Base-by-base conservation (phyloP, 305 asterid species). In the Salvia sclarea region DNA sequence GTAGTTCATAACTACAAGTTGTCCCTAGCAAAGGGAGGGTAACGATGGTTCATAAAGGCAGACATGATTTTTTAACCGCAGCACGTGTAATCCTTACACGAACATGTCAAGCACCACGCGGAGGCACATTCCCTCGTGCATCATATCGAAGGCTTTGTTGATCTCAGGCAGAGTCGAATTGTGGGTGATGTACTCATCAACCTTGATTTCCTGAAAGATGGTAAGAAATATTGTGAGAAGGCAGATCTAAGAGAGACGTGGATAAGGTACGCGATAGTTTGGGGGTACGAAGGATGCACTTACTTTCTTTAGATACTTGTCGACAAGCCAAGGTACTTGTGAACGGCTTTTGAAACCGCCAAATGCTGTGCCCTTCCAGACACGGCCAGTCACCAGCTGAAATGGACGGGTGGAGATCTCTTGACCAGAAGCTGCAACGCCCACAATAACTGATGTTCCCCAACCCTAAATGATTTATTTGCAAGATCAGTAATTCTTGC, bases 381-480 rank as follows among this genome's bases (percentile, higher is more conserved):
- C 99, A 30, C 99, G 99, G 45, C 99, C 99, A 0, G 98, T 95
- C 67, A 95, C 99, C 72, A 95, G 89, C 83, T 92, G 98, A 76
- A 95, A 95, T 6, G 99, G 98, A 53, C 98, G 98, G 0, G 99
- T 95, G n/a, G 96, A 79, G 78, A 95, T 92, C 86, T 95, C 98
- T 78, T 95, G 99, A 31, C 98, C 99, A 37, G 99, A 92, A 68
- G 99, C 99, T 21, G 99, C 99, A 50, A 95, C 99, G 22, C 98
- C 99, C 78, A 95, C 99, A 73, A 95, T 92, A 67, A 95, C 97
- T 3, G 99, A 95, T 59, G 96, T 95, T 40, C 99, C 97, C 99
- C 99, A 95, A 1, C 99, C 99, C 99, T 95, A 50, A 41, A 41
- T 22, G 57, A 13, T 72, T 28, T 70, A 21, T 72, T 59, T n/a